phyloP scores from a whole-genome alignment of 2,329 filamentous ascomycete genomes.

The Penicillium sp. region DNA sequence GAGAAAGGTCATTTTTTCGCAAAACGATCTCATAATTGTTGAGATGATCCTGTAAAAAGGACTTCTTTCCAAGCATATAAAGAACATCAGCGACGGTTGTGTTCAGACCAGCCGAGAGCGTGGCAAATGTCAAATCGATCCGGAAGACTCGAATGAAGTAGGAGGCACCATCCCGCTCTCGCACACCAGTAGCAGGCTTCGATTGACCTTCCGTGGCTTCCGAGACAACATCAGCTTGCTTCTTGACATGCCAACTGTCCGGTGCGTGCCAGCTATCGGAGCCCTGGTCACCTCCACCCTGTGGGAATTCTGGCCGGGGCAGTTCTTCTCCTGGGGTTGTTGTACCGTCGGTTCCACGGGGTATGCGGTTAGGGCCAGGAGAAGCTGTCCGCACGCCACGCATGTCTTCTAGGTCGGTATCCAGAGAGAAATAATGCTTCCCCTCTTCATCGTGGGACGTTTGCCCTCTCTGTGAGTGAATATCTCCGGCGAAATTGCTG shows the following conservation, averaged over 20 bases:
- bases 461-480: slow-evolving; percentile 25
- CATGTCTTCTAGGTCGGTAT: slow-evolving; percentile 89
- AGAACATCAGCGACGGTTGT: slow-evolving; percentile 87
- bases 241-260: slow-evolving; percentile 93
- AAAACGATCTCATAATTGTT: slow-evolving; percentile 96
- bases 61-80: slow-evolving; percentile 90
- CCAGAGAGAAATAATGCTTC: slow-evolving; percentile 69
- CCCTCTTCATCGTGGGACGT: slow-evolving; percentile 58
- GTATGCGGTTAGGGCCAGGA: slow-evolving; percentile 70
- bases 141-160: slow-evolving; percentile 97
- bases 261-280: slow-evolving; percentile 76
- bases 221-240: slow-evolving; percentile 45
- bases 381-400: slow-evolving; percentile 76
- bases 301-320: slow-evolving; percentile 35
- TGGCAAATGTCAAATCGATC: slow-evolving; percentile 91
- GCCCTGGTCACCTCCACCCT: slow-evolving; percentile 56
- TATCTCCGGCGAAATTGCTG: slow-evolving; percentile 33
- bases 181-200: slow-evolving; percentile 5
- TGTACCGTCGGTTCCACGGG: slow-evolving; percentile 38
- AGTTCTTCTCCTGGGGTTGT: slow-evolving; percentile 33
- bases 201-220: slow-evolving; percentile 12
- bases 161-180: slow-evolving; percentile 72
- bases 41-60: slow-evolving; percentile 84
- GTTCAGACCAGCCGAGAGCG: slow-evolving; percentile 80
- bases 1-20: slow-evolving; percentile 86